Evolutionary conservation across 441 rosid species (phyloP).

Genomic region (Croton laevigatus): DNA sequence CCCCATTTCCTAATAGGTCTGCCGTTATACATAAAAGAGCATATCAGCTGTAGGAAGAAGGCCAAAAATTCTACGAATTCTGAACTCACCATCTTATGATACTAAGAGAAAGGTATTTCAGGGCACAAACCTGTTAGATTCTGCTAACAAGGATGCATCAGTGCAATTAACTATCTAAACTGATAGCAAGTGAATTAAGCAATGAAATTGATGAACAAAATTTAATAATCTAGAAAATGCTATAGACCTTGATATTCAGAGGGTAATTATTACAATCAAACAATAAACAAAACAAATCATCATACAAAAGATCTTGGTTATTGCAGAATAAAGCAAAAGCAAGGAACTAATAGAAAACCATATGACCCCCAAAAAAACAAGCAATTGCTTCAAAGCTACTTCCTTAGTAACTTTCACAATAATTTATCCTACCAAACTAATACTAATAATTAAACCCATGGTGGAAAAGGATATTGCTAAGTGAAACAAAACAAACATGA

Average conservation of each 20-base stretch:
- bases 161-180: not conserved
- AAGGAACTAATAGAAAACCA: not conserved
- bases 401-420: slow-evolving; percentile 5
- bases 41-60: not conserved
- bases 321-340: not conserved
- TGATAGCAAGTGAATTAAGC: not conserved
- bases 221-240: not conserved
- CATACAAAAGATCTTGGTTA: not conserved
- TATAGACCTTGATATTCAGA: not conserved
- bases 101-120: not conserved
- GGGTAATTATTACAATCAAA: not conserved
- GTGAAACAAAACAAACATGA: not conserved
- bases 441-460: not conserved
- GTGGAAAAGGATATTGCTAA: not conserved
- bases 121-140: not conserved
- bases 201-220: not conserved
- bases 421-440: not conserved
- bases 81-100: not conserved
- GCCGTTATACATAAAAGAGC: too few species aligned
- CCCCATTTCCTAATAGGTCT: too few species aligned
- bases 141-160: not conserved
- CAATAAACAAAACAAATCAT: not conserved
- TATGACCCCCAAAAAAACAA: not conserved
- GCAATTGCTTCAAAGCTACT: slow-evolving; percentile 16
- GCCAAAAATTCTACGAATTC: not conserved